These are phyloP conservation scores for Biancaea sappan DNA, from an alignment of 306 rosid species.

Conservation along the genomic window DNA sequence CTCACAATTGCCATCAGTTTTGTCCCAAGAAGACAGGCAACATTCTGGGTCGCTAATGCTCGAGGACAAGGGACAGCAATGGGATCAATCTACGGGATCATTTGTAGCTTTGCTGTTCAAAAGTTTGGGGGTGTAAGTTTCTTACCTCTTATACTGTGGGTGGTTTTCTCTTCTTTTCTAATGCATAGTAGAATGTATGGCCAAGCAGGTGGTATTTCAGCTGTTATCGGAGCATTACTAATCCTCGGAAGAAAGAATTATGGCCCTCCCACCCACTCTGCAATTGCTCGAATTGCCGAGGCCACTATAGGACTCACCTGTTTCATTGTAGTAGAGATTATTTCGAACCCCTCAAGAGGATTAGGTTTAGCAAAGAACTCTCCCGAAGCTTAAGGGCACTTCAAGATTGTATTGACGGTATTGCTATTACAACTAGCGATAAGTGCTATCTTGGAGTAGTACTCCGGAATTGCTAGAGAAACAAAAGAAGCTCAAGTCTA, in stretches of 20 bases:
- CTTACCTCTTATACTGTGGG: conserved; percentile 69
- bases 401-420: conserved; percentile 49
- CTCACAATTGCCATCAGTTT: conserved; percentile 68
- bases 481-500: conserved; percentile 49
- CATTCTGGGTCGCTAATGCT: conserved; percentile 64
- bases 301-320: conserved; percentile 73
- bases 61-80: conserved; percentile 80
- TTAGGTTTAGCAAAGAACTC: conserved; percentile 68
- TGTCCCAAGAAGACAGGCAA: conserved; percentile 60
- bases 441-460: conserved; percentile 29
- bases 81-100: conserved; percentile 75
- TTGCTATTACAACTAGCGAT: conserved; percentile 28
- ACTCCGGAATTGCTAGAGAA: conserved; percentile 40
- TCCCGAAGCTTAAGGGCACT: conserved; percentile 50
- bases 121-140: conserved; percentile 42
- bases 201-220: conserved; percentile 76
- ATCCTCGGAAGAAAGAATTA: conserved; percentile 72
- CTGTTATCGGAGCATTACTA: conserved; percentile 70
- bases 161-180: conserved; percentile 60
- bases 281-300: conserved; percentile 65
- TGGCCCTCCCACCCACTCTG: conserved; percentile 63
- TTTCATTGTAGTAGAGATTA: conserved; percentile 52
- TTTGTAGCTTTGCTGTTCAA: conserved; percentile 54
- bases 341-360: conserved; percentile 62
- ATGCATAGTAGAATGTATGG: conserved; percentile 81